These are phyloP conservation scores for Cetradonia linearis DNA, from an alignment of 495 filamentous ascomycete genomes.

Conservation along the genomic window DNA sequence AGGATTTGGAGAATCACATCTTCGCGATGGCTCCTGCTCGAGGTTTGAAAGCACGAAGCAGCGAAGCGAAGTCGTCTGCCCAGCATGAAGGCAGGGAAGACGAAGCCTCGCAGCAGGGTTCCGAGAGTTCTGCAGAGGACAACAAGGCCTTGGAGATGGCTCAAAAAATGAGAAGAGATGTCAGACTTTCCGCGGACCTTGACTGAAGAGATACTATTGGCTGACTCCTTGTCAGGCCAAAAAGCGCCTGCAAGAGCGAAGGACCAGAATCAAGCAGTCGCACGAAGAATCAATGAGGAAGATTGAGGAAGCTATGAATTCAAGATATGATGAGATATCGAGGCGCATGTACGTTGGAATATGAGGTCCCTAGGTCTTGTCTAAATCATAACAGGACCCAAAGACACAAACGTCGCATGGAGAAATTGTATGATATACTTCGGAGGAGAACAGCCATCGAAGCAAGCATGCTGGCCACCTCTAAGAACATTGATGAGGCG, in stretches of 20 bases:
- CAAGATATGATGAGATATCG: constrained; percentile 11
- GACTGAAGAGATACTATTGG: background rate
- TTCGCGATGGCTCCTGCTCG: constrained; percentile 17
- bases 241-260: constrained; percentile 22
- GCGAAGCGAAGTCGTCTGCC: constrained; percentile 13
- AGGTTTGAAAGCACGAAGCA: background rate
- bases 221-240: constrained; percentile 22
- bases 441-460: constrained; percentile 17
- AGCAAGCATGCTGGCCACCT: constrained; percentile 13
- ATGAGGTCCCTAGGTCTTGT: background rate
- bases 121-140: constrained; percentile 13
- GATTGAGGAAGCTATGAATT: constrained; percentile 11
- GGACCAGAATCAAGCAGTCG: constrained; percentile 23
- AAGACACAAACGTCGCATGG: constrained; percentile 10
- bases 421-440: constrained; percentile 13
- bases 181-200: background rate
- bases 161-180: constrained; percentile 18
- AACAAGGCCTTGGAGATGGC: constrained; percentile 19
- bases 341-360: constrained; percentile 5
- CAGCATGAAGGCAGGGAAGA: constrained; percentile 8
- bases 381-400: constrained; percentile 1
- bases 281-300: constrained; percentile 23
- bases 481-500: constrained; percentile 17
- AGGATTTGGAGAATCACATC: background rate
- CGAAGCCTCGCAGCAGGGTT: constrained; percentile 10